Base-by-base conservation (phyloP, 495 filamentous ascomycete genomes). In the Aspergillus funiculosus region DNA sequence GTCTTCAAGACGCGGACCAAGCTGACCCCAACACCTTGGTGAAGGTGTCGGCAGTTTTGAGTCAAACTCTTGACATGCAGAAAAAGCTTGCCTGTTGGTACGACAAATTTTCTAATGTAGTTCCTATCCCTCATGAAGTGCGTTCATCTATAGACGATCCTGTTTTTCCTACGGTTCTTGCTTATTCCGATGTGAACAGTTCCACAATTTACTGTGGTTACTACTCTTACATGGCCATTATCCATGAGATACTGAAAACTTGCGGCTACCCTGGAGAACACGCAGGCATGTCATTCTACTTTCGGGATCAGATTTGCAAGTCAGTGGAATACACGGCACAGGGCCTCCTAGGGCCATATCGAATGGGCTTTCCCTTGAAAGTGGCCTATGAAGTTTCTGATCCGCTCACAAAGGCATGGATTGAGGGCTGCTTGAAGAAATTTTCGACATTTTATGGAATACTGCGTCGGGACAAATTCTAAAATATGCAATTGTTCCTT, bases 291-390 rank as follows among this genome's bases (percentile, higher is more conserved):
- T 46, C 60, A 7, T 22, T 42, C 18, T 61, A 61, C 45, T 66
- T 57, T 22, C 50, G 59, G 11, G 64, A 66, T 47, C 59, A 60
- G 47, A 64, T 66, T 18, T 68, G 64, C 53, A 60, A 47, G 27
- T 67, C 64, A 5, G 54, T 68, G 8, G 62, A 66, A 46, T 64
- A 58, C 27, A 58, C 52, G 19, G 31, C 55, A 6, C 52, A 48
- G 13, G 62, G 64, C 6, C 35, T 59, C n/a, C 48, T 66, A 13
- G 60, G 64, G 0, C 64, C 61, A 10, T 66, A 59, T 38, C 54
- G 59, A 43, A 51, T 62, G 46, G 64, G 54, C 1, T 65, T 67
- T 30, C 35, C 62, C 9, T 39, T 67, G 19, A 53, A 49, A n/a
- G 61, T 64, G 11, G 63, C 54, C 3, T 54, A 59, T 9, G 60